Base-by-base conservation (phyloP, 768 basidiomycete genomes). In the Leccinum imitatum region DNA sequence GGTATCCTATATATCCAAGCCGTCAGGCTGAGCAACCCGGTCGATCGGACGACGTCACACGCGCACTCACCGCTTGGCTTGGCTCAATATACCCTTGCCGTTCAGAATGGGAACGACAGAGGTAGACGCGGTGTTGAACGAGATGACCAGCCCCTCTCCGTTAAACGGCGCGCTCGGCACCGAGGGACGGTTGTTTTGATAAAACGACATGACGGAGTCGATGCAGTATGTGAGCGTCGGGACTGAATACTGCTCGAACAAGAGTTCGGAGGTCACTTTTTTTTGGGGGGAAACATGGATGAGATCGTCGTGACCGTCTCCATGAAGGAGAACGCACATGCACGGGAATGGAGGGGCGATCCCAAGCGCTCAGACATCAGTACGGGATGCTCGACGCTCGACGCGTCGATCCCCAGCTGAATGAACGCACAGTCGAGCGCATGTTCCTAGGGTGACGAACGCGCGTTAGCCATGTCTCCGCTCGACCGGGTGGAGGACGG, bases 201-300 rank as follows among this genome's bases (percentile, higher is more conserved):
- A 93, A 71, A 97, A 95, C 4, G 95, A 94, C 85, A 97, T 93
- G 61, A 94, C 76, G 11, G 90, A 87, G 69, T 99, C 97, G 59
- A 97, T 79, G 56, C 91, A 92, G 75, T 91, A 98, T 4, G 91
- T 80, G 51, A 98, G 79, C 6, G 89, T 86, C 1, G 96, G 95
- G 4, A 89, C 93, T 5, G 82, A 80, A 71, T 98, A 99, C 50
- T 87, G 82, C 76, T 99, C 97, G 69, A 99, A 99, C 76, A 99
- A 85, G 31, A 99, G 86, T 69, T 99, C 97, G 0, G 95, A 95
- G 9, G 95, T 96, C 57, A 97, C 93, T 95, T 39, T 37, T 37
- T 15, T 67, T 7, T 48, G 48, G 31, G 39, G 46, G 30, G 13
- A 48, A 37, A n/a, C 53, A 47, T 58, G 6, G 41, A 48, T 30